Evolutionary conservation across 768 basidiomycete genomes (phyloP).

Genomic region (Kwoniella sp.): DNA sequence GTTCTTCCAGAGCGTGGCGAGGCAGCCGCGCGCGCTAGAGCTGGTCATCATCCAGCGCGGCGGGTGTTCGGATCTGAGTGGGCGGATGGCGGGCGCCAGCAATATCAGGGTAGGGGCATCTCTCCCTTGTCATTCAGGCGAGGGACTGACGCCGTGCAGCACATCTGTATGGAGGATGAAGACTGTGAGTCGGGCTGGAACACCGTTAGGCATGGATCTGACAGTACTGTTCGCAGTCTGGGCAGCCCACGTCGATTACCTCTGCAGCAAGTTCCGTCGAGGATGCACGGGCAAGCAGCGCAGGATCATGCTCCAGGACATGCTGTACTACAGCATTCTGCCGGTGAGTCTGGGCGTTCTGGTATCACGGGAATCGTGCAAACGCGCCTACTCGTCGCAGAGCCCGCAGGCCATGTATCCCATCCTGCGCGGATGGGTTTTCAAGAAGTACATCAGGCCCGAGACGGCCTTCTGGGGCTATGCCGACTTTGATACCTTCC

Average conservation of each 20-base stretch:
- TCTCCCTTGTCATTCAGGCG: not conserved
- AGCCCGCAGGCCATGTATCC: conserved; percentile 17
- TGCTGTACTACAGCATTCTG: not conserved
- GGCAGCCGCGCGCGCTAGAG: conserved; percentile 20
- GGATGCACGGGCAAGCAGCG: conserved; percentile 13
- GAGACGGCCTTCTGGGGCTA: conserved; percentile 21
- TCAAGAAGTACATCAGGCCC: conserved; percentile 15
- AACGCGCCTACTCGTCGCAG: not conserved
- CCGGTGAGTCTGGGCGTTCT: not conserved
- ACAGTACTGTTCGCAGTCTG: conserved; percentile 9
- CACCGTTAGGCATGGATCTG: not conserved
- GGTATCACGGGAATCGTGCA: no score
- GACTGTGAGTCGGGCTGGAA: conserved; percentile 9
- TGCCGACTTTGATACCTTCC: conserved; percentile 20
- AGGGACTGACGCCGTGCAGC: not conserved
- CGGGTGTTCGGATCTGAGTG: conserved; percentile 6
- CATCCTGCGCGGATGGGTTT: conserved; percentile 23
- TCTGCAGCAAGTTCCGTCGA: conserved; percentile 23
- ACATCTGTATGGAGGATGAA: conserved; percentile 15
- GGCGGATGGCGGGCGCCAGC: conserved; percentile 3
- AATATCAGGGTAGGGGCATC: conserved; percentile 20
- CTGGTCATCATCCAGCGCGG: conserved; percentile 21
- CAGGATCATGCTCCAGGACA: conserved; percentile 9
- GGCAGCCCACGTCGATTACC: conserved; percentile 18
- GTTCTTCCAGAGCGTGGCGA: conserved; percentile 21